Evolutionary conservation across 306 rosid species (phyloP).

Genomic region (Acacia acuminata): DNA sequence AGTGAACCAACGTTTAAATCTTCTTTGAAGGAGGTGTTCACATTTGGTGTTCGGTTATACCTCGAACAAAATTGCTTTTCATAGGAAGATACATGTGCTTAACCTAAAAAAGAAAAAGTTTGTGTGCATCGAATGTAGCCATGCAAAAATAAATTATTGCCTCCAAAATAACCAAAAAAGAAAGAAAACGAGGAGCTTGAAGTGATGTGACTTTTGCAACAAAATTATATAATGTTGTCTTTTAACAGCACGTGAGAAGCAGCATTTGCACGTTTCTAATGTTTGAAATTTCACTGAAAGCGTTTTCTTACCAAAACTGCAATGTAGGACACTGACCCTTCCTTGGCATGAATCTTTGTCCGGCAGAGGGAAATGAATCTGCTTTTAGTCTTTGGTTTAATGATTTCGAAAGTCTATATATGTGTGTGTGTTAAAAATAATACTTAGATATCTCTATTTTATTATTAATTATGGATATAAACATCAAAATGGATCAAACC

Average conservation of each 20-base stretch:
- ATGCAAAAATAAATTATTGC: not conserved
- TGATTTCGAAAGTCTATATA: not conserved
- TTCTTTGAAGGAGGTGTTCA: too few species aligned
- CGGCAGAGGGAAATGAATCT: not conserved
- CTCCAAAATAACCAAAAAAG: not conserved
- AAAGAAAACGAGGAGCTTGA: not conserved
- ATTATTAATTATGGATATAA: not conserved
- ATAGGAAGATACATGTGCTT: too few species aligned
- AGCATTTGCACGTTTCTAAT: not conserved
- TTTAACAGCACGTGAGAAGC: not conserved
- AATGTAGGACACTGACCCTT: not conserved
- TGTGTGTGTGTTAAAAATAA: not conserved
- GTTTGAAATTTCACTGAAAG: not conserved
- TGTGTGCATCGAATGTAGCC: not conserved
- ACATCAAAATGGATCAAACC: not conserved
- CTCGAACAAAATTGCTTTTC: fast-evolving
- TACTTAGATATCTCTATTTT: not conserved
- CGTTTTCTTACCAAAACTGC: not conserved
- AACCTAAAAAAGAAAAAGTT: too few species aligned
- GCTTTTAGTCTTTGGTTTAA: not conserved
- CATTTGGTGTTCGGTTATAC: fast-evolving
- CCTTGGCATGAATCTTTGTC: not conserved
- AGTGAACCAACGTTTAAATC: too few species aligned
- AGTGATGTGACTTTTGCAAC: not conserved
- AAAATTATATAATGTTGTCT: not conserved